These are phyloP conservation scores for Trichosanthes cucumerina DNA, from an alignment of 306 rosid species.

Conservation along the genomic window DNA sequence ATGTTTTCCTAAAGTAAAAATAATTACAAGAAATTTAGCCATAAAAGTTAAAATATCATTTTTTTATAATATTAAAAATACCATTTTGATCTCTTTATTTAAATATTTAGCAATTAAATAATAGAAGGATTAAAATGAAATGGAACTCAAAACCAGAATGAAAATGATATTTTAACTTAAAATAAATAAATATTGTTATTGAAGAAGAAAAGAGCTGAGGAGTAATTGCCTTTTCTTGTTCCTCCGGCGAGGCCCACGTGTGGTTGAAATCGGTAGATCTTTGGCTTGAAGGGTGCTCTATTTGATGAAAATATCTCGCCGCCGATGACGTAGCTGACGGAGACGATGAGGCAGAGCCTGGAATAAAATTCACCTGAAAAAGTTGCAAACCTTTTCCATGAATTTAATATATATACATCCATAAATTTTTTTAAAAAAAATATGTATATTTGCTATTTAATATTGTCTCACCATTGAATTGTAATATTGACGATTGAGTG, in stretches of 20 bases:
- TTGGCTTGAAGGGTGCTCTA: conserved; percentile 87
- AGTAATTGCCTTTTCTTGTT: conserved; percentile 16
- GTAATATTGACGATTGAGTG: background rate
- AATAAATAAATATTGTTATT: background rate
- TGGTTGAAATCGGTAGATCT: conserved; percentile 16
- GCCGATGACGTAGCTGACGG: background rate
- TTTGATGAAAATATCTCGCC: conserved; percentile 18
- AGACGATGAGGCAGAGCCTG: conserved; percentile 13
- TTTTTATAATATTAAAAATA: too few relatives aligned
- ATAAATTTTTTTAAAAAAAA: background rate
- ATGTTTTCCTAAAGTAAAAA: background rate
- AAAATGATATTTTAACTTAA: too few relatives aligned
- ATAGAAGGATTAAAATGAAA: too few relatives aligned
- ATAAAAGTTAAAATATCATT: background rate
- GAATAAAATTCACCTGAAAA: conserved; percentile 32
- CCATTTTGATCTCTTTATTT: too few relatives aligned
- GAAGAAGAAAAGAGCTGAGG: background rate
- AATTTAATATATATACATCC: background rate
- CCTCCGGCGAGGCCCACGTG: conserved; percentile 1
- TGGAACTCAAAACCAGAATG: too few relatives aligned
- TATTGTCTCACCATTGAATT: background rate
- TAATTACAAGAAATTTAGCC: background rate
- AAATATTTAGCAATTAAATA: too few relatives aligned
- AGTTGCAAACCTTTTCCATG: background rate
- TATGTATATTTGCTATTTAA: background rate